These are phyloP conservation scores for Gossypium arboreum DNA, from an alignment of 345 rosid species.

Conservation along the genomic window DNA sequence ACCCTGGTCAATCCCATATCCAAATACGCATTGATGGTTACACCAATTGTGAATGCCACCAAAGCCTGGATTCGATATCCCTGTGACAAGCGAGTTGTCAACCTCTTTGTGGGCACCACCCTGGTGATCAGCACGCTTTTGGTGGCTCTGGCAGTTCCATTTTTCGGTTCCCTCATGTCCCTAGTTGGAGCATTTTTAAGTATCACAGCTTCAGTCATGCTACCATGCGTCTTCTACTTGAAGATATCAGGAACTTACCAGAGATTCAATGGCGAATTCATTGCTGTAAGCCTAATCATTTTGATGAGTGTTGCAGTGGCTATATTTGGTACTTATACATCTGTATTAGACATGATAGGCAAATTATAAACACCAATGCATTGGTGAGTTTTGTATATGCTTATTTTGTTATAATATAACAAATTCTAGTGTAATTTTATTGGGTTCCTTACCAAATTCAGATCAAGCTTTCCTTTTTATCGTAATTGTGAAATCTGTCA, in stretches of 20 bases:
- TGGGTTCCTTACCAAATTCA: background rate
- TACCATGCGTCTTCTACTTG: constrained; percentile 52
- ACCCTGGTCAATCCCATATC: constrained; percentile 54
- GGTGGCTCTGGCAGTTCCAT: constrained; percentile 49
- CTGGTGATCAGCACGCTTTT: constrained; percentile 44
- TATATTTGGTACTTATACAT: constrained; percentile 49
- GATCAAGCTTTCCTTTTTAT: background rate
- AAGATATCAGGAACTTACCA: constrained; percentile 44
- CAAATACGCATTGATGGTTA: constrained; percentile 55
- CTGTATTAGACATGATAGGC: constrained; percentile 36
- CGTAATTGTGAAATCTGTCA: background rate
- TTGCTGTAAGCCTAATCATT: constrained; percentile 26
- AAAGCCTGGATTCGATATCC: constrained; percentile 29
- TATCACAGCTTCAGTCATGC: constrained; percentile 38
- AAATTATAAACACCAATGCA: constrained; percentile 14
- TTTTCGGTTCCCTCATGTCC: constrained; percentile 50
- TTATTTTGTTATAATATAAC: background rate
- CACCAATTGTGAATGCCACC: constrained; percentile 45
- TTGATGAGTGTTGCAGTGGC: constrained; percentile 31
- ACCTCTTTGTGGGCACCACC: constrained; percentile 34
- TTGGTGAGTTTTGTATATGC: background rate
- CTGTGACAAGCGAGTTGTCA: constrained; percentile 21
- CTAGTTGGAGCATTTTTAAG: constrained; percentile 64
- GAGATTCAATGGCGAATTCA: constrained; percentile 30
- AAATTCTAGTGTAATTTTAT: background rate